phyloP scores from a whole-genome alignment of 805 yeast species.

The Lachancea sp. region DNA sequence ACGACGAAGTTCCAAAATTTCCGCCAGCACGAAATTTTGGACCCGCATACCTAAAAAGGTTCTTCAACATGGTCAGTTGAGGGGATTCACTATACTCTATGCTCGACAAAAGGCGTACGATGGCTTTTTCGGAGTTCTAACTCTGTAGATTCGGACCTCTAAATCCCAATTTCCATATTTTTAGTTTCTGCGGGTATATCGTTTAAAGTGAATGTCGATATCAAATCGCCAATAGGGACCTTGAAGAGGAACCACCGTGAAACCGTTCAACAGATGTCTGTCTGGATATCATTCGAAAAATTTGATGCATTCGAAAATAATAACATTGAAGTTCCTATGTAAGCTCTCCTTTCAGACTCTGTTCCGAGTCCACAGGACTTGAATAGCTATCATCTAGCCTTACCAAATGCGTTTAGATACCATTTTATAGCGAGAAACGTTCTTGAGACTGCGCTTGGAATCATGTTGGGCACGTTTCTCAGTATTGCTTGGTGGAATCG shows the following conservation, averaged over 20 bases:
- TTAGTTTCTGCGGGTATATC: background rate
- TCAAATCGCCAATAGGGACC: no score
- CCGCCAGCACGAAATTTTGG: constrained; percentile 1
- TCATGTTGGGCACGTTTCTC: constrained; percentile 27
- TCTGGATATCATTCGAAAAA: no score
- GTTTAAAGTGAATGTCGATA: background rate
- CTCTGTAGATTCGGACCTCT: background rate
- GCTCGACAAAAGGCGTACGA: no score
- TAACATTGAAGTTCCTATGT: no score
- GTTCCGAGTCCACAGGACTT: no score
- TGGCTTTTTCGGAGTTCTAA: background rate
- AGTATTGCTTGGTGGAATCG: constrained; percentile 23
- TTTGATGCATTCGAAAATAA: no score
- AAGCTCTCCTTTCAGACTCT: no score
- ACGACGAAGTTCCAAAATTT: background rate
- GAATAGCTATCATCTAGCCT: no score
- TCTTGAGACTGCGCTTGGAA: constrained; percentile 33
- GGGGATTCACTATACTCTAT: no score
- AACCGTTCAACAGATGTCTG: no score
- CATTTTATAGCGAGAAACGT: constrained; percentile 64
- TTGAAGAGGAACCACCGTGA: no score
- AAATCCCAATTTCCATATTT: background rate
- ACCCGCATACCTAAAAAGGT: background rate
- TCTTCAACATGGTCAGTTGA: background rate
- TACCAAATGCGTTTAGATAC: constrained; percentile 71